These are phyloP conservation scores for Bruguiera gymnorhiza DNA, from an alignment of 345 rosid genomes.

Conservation along the genomic window DNA sequence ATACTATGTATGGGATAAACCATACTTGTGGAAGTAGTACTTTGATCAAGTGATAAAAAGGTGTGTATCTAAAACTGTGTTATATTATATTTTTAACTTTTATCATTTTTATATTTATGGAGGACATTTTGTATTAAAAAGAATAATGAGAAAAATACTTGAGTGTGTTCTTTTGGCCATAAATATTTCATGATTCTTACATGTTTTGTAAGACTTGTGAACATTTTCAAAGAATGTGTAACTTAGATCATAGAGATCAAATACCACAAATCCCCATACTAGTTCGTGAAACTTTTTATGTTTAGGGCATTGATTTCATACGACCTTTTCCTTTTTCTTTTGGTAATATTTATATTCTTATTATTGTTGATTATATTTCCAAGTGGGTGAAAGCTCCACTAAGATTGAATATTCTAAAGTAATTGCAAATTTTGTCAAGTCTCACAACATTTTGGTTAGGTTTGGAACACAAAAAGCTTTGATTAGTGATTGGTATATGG, in stretches of 20 bases:
- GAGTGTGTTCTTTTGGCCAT: conserved; percentile 4
- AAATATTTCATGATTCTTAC: conserved; percentile 6
- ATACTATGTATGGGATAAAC: too few species aligned
- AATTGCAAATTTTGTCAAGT: conserved; percentile 1
- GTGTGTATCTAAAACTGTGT: not conserved
- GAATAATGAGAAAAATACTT: not conserved
- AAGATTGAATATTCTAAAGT: not conserved
- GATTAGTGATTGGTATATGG: too few species aligned
- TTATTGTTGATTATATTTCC: not conserved
- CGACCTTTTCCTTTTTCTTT: not conserved
- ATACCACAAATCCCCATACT: not conserved
- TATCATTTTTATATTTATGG: not conserved
- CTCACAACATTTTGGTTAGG: not conserved
- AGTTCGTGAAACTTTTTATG: not conserved
- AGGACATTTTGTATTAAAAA: not conserved
- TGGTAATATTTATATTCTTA: not conserved
- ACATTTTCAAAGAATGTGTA: conserved; percentile 8
- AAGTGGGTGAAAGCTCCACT: not conserved
- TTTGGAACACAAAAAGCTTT: conserved; percentile 7
- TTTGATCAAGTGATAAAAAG: not conserved
- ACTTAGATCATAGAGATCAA: not conserved
- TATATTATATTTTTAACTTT: not conserved
- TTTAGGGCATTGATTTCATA: not conserved
- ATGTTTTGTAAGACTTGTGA: not conserved
- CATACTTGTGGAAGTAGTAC: not conserved